Evolutionary conservation across 306 rosid genomes (phyloP), one percentile per base, ranked within the genome.

Genomic region (Comarum palustre): DNA sequence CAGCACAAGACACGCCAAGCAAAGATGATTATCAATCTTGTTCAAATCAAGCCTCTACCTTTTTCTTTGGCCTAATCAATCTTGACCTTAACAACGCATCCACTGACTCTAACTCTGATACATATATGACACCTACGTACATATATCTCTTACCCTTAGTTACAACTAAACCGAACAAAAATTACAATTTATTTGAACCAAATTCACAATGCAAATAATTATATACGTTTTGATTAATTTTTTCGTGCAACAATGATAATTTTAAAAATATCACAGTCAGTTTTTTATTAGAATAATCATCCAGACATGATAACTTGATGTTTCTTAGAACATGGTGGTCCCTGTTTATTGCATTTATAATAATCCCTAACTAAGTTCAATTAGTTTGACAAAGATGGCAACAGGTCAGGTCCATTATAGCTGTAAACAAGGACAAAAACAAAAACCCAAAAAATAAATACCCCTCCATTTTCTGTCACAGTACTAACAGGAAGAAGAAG

Each of bases 351-450:
- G 54, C 13, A 72, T 74, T 73, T 81, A 62, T 50, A 48, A 42
- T 70, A 75, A 60, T 63, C 32, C 13, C 68, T 22, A 79, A 70
- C 34, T 48, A 70, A 48, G 76, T 48, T 32, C 36, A 54, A 72
- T 29, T 42, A 83, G 68, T 73, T 66, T 73, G 71, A 69, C 75
- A 73, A 61, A 78, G 71, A 55, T 59, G 72, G 72, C 50, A 73
- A 73, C 14, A 47, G 72, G 86, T 87, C 91, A 73, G 42, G 89
- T 91, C 91, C 82, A 81, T 86, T 45, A 89, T 86, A 89, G 97
- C 91, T 86, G 97, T 81, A 84, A 81, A 79, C 82, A 63, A 83
- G 86, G 85, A 75, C 84, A 84, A 79, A 82, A 77, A 31, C 42
- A 73, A 81, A 71, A 63, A 74, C 77, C 73, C 76, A 54, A 14